A percentile compares a stretch with the other conserved stretches of the same genome.
Conservation (phyloP, 768 basidiomycete genomes). For the Mycena amicta region DNA sequence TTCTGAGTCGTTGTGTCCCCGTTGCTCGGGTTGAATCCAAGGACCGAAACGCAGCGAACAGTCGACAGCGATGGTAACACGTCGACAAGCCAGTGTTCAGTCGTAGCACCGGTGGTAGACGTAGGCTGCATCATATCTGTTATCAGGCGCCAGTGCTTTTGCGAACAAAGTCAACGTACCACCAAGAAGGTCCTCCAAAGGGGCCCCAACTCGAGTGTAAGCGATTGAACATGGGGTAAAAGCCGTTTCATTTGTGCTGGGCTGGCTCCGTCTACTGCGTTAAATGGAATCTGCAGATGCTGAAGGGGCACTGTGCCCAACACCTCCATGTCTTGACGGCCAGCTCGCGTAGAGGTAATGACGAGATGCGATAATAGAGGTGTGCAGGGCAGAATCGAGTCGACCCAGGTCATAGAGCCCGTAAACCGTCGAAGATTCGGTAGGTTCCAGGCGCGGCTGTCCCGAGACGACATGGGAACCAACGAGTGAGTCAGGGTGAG, state of each 20-base stretch:
- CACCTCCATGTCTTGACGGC: neutral
- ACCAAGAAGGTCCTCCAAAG: neutral
- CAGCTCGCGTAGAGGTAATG: neutral
- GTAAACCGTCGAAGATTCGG: slow-evolving; percentile 2
- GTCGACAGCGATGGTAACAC: neutral
- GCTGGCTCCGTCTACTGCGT: neutral
- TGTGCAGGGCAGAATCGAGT: neutral
- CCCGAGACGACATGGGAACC: neutral
- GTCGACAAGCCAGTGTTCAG: neutral
- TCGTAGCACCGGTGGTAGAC: neutral
- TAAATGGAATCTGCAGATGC: slow-evolving; percentile 6
- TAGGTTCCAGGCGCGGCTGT: slow-evolving; percentile 5
- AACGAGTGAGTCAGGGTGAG: slow-evolving; percentile 9
- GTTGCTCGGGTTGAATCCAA: neutral
- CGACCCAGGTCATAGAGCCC: slow-evolving; percentile 14
- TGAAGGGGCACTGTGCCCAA: slow-evolving; percentile 1
- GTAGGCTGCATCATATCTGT: neutral
- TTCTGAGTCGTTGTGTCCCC: neutral
- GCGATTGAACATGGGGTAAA: neutral
- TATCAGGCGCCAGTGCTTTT: neutral
- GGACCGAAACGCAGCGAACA: neutral
- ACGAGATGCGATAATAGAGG: slow-evolving; percentile 7
- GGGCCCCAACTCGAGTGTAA: neutral
- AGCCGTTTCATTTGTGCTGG: neutral
- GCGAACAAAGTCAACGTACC: neutral